These are phyloP conservation scores for Ophiostoma montium DNA, from an alignment of 2,329 filamentous ascomycete species.

Conservation along the genomic window DNA sequence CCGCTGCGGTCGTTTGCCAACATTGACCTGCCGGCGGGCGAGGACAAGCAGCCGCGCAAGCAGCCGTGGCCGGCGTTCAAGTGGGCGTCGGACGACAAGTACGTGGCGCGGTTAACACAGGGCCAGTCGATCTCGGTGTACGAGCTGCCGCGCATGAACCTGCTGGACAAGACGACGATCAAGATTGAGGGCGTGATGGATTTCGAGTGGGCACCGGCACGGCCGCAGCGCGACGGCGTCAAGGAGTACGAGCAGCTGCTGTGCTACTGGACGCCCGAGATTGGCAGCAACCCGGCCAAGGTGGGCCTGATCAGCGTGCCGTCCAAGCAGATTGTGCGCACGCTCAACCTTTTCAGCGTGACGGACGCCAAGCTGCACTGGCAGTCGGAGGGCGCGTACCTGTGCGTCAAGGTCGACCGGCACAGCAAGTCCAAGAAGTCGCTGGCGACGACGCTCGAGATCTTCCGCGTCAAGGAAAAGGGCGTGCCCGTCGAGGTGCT, in stretches of 20 bases:
- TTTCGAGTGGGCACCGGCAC: slow-evolving; percentile 92
- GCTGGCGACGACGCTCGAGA: slow-evolving; percentile 89
- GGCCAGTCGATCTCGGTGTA: slow-evolving; percentile 92
- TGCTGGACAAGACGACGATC: slow-evolving; percentile 79
- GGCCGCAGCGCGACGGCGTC: slow-evolving; percentile 65
- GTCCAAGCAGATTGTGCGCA: slow-evolving; percentile 84
- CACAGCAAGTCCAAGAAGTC: slow-evolving; percentile 99
- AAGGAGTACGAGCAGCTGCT: slow-evolving; percentile 92
- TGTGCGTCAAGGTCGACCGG: slow-evolving; percentile 96
- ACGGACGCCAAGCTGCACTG: slow-evolving; percentile 96
- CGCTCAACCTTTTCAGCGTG: slow-evolving; percentile 94
- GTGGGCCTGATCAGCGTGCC: slow-evolving; percentile 94
- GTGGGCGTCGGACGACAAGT: slow-evolving; percentile 96
- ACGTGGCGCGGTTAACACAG: slow-evolving; percentile 82
- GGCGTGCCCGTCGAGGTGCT: slow-evolving; percentile 96
- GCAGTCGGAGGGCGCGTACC: slow-evolving; percentile 87
- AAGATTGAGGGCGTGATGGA: slow-evolving; percentile 96
- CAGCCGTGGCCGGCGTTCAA: slow-evolving; percentile 98
- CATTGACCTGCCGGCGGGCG: slow-evolving; percentile 50
- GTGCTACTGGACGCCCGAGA: slow-evolving; percentile 97
- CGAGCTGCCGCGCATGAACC: slow-evolving; percentile 75
- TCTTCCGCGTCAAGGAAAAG: slow-evolving; percentile 95
- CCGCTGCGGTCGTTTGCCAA: slow-evolving; percentile 89
- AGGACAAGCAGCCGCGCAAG: slow-evolving; percentile 61
- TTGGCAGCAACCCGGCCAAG: slow-evolving; percentile 94